A percentile compares a stretch with the other conserved stretches of the same genome.
phyloP scores from a whole-genome alignment of 2,329 filamentous ascomycete genomes.

The Aspergillus japonicus region DNA sequence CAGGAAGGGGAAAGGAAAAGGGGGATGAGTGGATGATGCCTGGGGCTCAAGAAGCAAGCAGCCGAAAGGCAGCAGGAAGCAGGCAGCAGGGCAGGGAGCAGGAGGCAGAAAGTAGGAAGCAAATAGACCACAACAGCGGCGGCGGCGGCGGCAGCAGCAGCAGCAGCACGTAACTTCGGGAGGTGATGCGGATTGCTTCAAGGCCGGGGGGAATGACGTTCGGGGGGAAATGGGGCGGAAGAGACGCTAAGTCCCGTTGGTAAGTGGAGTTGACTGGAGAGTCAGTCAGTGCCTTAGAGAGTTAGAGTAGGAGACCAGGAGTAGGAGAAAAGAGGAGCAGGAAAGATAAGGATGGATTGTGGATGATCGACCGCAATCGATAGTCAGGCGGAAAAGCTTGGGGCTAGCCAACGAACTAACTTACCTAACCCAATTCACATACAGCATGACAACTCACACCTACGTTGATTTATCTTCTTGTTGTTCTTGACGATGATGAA shows the following conservation, averaged over 20 bases:
- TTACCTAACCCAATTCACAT: slow-evolving; percentile 17
- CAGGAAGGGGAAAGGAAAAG: slow-evolving; percentile 6
- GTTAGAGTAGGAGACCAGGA: slow-evolving; percentile 1
- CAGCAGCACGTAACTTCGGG: not conserved
- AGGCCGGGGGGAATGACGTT: slow-evolving; percentile 31
- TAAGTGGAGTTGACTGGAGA: not conserved
- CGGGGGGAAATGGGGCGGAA: slow-evolving; percentile 16
- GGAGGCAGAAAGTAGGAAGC: not conserved
- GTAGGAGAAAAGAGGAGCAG: not conserved
- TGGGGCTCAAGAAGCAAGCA: not conserved
- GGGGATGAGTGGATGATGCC: slow-evolving; percentile 3
- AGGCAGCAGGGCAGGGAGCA: not conserved
- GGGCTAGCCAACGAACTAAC: slow-evolving; percentile 10
- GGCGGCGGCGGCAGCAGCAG: not conserved
- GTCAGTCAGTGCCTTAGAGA: no score
- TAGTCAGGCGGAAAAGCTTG: slow-evolving; percentile 23
- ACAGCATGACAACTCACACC: slow-evolving; percentile 22
- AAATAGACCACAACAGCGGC: not conserved
- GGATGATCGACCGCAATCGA: slow-evolving; percentile 19
- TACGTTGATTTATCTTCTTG: slow-evolving; percentile 2
- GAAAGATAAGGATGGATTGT: not conserved
- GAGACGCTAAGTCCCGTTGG: slow-evolving; percentile 16
- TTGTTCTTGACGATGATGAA: not conserved
- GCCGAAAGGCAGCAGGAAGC: slow-evolving; percentile 1
- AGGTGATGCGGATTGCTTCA: slow-evolving; percentile 18